A percentile compares a stretch with the other conserved stretches of the same genome.
Conservation (phyloP, 257 asterid genomes). For the Nicotiana tomentosiformis region DNA sequence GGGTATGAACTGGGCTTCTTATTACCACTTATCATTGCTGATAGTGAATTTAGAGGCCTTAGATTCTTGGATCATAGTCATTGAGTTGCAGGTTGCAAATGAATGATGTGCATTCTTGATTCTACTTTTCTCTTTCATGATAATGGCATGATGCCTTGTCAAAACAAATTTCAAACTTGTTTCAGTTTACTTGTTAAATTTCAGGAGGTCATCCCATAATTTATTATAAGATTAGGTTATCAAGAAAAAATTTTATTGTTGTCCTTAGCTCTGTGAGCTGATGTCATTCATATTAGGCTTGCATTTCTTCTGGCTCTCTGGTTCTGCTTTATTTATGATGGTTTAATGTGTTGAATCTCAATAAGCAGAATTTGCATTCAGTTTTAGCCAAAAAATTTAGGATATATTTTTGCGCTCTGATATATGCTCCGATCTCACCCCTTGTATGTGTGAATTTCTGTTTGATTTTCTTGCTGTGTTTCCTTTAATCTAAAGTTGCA, state of each 20-base stretch:
- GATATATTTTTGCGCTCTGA: not conserved
- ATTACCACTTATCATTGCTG: not conserved
- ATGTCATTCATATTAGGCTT: not conserved
- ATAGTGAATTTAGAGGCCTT: not conserved
- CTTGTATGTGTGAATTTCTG: not conserved
- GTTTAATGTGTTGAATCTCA: not conserved
- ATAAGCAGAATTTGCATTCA: not conserved
- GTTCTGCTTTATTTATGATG: not conserved
- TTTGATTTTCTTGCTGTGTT: not conserved
- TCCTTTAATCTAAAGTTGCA: not conserved
- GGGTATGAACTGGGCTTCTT: not conserved
- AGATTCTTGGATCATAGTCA: not conserved
- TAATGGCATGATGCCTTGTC: not conserved
- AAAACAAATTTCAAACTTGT: conserved; percentile 1
- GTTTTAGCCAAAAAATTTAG: not conserved
- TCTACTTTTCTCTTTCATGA: not conserved
- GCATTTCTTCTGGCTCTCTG: not conserved
- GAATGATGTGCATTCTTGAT: not conserved
- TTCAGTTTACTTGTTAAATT: not conserved
- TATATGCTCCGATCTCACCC: not conserved
- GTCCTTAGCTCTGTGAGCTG: not conserved
- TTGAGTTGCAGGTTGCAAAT: not conserved
- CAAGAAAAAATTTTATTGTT: not conserved
- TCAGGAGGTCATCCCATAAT: not conserved
- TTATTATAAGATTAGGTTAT: not conserved